These are phyloP conservation scores for Penicillium sp. DNA, from an alignment of 2,329 filamentous ascomycete genomes.

Conservation along the genomic window DNA sequence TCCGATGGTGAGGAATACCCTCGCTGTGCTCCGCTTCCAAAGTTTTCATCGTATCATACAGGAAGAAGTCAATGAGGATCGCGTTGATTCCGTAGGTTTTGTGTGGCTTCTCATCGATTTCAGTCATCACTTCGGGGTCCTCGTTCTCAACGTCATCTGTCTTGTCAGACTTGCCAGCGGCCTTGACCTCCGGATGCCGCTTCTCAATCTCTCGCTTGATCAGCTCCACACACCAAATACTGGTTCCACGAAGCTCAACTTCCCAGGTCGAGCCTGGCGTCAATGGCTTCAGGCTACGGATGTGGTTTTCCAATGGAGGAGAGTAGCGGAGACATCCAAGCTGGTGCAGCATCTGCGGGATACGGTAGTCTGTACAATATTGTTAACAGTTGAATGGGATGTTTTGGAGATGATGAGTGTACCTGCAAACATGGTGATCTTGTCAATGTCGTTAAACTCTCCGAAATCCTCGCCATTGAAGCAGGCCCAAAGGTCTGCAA, in stretches of 20 bases:
- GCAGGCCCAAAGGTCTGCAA: slow-evolving; percentile 94
- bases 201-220: slow-evolving; percentile 77
- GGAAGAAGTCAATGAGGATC: slow-evolving; percentile 92
- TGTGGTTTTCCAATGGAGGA: slow-evolving; percentile 70
- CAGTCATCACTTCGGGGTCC: neutral
- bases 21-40: slow-evolving; percentile 62
- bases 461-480: slow-evolving; percentile 82
- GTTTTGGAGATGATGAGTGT: slow-evolving; percentile 24
- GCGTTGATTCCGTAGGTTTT: slow-evolving; percentile 64
- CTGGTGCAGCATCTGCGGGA: slow-evolving; percentile 87
- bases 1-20: slow-evolving; percentile 77
- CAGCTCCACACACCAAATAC: slow-evolving; percentile 94
- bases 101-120: slow-evolving; percentile 16
- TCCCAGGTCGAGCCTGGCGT: slow-evolving; percentile 76
- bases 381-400: neutral
- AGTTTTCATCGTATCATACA: slow-evolving; percentile 93
- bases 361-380: slow-evolving; percentile 70
- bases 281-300: slow-evolving; percentile 65
- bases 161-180: slow-evolving; percentile 6
- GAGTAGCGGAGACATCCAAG: slow-evolving; percentile 83
- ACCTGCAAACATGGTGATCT: slow-evolving; percentile 93
- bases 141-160: neutral
- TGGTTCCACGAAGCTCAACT: slow-evolving; percentile 84
- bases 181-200: slow-evolving; percentile 66
- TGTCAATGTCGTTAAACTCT: slow-evolving; percentile 83